These are phyloP conservation scores for Knoxia roxburghii DNA, from an alignment of 257 asterid species.

Conservation along the genomic window DNA sequence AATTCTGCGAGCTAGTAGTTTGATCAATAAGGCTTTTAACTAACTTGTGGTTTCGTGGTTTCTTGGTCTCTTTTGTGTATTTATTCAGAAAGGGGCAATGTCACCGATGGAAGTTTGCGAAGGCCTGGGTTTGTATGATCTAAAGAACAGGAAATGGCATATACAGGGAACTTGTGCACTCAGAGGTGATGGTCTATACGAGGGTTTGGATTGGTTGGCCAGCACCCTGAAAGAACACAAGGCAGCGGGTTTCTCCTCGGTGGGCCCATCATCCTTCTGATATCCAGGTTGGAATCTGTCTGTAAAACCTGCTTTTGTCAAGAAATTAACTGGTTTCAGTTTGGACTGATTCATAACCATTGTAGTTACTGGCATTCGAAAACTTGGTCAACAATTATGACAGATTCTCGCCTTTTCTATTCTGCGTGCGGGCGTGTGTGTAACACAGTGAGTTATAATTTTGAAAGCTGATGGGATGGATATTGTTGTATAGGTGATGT, in stretches of 20 bases:
- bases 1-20: background rate
- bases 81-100: conserved; percentile 88
- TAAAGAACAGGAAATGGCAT: conserved; percentile 87
- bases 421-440: no score
- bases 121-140: conserved; percentile 82
- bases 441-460: background rate
- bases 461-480: conserved; percentile 10
- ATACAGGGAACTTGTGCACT: conserved; percentile 93
- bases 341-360: background rate
- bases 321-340: background rate
- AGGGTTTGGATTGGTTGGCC: conserved; percentile 94
- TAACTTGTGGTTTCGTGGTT: background rate
- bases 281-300: conserved; percentile 32
- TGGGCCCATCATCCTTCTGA: conserved; percentile 68
- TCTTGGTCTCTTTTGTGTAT: background rate
- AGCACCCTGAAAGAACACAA: conserved; percentile 78
- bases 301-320: conserved; percentile 5
- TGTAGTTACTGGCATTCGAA: background rate
- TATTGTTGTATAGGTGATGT: no score
- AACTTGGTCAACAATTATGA: no score
- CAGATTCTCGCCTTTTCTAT: no score
- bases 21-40: background rate
- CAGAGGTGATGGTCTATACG: conserved; percentile 89
- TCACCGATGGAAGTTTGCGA: conserved; percentile 87
- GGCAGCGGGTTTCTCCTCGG: conserved; percentile 80